Evolutionary conservation across 179 eudicot genomes (phyloP).

Genomic region (Corrigiola litoralis): DNA sequence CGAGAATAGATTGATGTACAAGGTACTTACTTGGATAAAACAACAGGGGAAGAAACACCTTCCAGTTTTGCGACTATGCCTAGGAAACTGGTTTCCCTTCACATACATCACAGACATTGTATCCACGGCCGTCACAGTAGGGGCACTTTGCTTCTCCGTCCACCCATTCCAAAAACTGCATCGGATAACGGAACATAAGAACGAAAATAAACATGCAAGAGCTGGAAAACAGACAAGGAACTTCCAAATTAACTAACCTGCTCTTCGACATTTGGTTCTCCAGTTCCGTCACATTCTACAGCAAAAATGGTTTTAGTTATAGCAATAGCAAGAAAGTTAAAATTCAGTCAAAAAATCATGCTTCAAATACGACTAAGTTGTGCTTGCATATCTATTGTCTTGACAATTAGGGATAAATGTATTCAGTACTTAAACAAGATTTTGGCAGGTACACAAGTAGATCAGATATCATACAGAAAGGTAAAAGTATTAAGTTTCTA

Average conservation of each 20-base stretch:
- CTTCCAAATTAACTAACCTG: constrained; percentile 54
- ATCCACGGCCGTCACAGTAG: constrained; percentile 79
- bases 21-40: constrained; percentile 18
- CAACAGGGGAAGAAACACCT: background rate
- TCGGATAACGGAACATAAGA: constrained; percentile 5
- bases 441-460: background rate
- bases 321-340: background rate
- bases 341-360: background rate
- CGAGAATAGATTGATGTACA: background rate
- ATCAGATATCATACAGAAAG: too few species aligned
- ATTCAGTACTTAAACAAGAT: too few species aligned
- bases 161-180: constrained; percentile 87
- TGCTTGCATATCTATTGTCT: too few species aligned
- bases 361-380: background rate
- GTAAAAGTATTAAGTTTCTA: too few species aligned
- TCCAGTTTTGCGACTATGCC: constrained; percentile 12
- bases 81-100: constrained; percentile 37
- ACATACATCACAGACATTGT: constrained; percentile 54
- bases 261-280: constrained; percentile 80
- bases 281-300: constrained; percentile 95
- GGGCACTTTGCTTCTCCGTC: constrained; percentile 75
- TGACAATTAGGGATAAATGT: too few species aligned
- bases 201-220: background rate
- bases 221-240: background rate
- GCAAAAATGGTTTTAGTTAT: constrained; percentile 10